Base-by-base conservation (phyloP, 345 rosid genomes). In the Brassica rapa region DNA sequence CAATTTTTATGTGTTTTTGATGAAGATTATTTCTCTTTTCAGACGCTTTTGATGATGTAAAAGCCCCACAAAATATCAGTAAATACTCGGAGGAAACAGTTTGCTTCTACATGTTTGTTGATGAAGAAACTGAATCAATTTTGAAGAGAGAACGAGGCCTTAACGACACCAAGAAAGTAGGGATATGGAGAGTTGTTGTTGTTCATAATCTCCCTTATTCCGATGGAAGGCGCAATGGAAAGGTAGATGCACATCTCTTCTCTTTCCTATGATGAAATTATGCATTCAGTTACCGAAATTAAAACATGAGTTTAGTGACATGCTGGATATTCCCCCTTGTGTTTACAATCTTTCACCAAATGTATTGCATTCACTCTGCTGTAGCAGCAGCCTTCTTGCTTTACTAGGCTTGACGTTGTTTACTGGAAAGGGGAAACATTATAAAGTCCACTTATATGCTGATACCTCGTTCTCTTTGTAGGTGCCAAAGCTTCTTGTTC, bases 31-130 rank as follows among this genome's bases (percentile, higher is more conserved):
- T 8, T 69, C 77, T 71, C 41, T 76, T 60, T 66, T 69, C 88
- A 95, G 99, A 93, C 70, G 97, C 97, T 68, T 96, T 96, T 74
- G 99, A 96, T 81, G 85, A 83, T 73, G 87, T 96, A 78, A 90
- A 96, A 82, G 96, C 91, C 81, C 99, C 99, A 16, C 78, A 79
- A 75, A 89, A 91, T 78, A 87, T 93, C 63, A 89, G 98, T 81
- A 91, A 91, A 57, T 84, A 90, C 75, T 83, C 98, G 66, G 90
- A 72, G 83, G 77, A 87, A 76, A 91, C 90, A 30, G 87, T 91
- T 64, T 96, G 98, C 81, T 96, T 96, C 85, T 91, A 83, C 75
- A 89, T 96, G 97, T 96, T 96, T 80, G 95, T 90, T 64, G 99
- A 93, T 86, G 96, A 96, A 85, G 90, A 90, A 82, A 96, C 99